phyloP scores from a whole-genome alignment of 2,329 filamentous ascomycete genomes.

The Scedosporium boydii region DNA sequence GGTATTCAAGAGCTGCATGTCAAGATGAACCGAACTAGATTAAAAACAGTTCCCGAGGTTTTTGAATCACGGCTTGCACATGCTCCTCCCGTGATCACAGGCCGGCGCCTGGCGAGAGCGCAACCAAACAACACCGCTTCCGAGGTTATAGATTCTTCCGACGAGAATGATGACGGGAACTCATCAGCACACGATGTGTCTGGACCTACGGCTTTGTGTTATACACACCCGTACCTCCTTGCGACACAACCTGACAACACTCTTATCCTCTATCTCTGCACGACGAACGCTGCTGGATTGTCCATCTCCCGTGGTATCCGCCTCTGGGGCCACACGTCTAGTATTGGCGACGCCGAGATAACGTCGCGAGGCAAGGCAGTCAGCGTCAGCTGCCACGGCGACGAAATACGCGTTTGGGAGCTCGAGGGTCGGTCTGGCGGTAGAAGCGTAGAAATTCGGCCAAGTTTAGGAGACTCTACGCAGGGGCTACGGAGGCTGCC shows the following conservation, averaged over 20 bases:
- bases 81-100: slow-evolving; percentile 22
- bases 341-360: slow-evolving; percentile 77
- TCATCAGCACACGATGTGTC: slow-evolving; percentile 12
- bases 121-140: not conserved
- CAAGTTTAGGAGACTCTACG: slow-evolving; percentile 17
- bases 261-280: slow-evolving; percentile 71
- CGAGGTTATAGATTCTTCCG: slow-evolving; percentile 6
- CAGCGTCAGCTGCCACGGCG: slow-evolving; percentile 73
- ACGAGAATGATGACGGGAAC: slow-evolving; percentile 6
- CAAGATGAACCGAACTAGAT: slow-evolving; percentile 9
- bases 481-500: not conserved
- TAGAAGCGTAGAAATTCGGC: slow-evolving; percentile 42
- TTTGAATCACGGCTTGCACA: slow-evolving; percentile 26
- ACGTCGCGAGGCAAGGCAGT: slow-evolving; percentile 80
- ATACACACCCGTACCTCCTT: slow-evolving; percentile 76
- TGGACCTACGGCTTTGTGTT: slow-evolving; percentile 56
- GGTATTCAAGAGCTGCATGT: slow-evolving; percentile 85
- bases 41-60: slow-evolving; percentile 15
- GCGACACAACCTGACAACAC: slow-evolving; percentile 83
- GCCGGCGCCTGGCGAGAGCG: slow-evolving; percentile 11
- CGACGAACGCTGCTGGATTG: slow-evolving; percentile 56
- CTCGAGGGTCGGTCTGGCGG: slow-evolving; percentile 59
- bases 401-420: slow-evolving; percentile 80
- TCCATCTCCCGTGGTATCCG: slow-evolving; percentile 64
- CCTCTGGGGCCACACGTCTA: slow-evolving; percentile 87